Conservation (phyloP, 768 basidiomycete species). For the Dioszegia crocea region DNA sequence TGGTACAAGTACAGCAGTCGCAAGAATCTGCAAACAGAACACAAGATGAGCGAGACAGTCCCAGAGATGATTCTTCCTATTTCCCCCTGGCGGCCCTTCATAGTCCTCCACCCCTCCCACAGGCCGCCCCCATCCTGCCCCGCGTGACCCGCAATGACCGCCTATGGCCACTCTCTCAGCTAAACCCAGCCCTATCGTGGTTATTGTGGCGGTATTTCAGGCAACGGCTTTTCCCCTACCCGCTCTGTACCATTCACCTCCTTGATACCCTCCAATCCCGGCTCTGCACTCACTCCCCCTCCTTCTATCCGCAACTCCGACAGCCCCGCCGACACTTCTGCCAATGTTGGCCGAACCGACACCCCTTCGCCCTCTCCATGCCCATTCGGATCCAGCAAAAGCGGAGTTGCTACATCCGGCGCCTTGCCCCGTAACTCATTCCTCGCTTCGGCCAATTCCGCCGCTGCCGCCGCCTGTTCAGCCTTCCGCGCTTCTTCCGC, state of each 20-base stretch:
- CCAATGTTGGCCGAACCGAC: not conserved
- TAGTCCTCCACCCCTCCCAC: no score
- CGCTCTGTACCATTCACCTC: not conserved
- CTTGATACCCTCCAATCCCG: not conserved
- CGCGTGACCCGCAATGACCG: no score
- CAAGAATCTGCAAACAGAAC: no score
- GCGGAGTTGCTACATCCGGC: not conserved
- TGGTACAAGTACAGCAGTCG: constrained; percentile 1
- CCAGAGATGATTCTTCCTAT: not conserved
- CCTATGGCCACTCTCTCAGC: no score
- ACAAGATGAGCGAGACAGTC: no score
- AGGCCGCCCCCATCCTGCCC: no score
- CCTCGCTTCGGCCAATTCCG: constrained; percentile 8
- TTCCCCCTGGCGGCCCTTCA: no score
- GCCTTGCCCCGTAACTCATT: not conserved
- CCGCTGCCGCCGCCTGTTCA: not conserved
- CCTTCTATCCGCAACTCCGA: not conserved
- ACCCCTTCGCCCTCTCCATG: not conserved
- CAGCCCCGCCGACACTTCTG: not conserved
- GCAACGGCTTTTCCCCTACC: not conserved
- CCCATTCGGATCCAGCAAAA: not conserved
- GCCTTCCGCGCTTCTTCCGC: no score
- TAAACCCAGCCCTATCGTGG: no score
- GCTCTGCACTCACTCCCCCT: not conserved
- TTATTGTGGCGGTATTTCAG: constrained; percentile 2